Base-by-base conservation (phyloP, 1,284 basidiomycete species). In the Cutaneotrichosporon arboriforme region DNA sequence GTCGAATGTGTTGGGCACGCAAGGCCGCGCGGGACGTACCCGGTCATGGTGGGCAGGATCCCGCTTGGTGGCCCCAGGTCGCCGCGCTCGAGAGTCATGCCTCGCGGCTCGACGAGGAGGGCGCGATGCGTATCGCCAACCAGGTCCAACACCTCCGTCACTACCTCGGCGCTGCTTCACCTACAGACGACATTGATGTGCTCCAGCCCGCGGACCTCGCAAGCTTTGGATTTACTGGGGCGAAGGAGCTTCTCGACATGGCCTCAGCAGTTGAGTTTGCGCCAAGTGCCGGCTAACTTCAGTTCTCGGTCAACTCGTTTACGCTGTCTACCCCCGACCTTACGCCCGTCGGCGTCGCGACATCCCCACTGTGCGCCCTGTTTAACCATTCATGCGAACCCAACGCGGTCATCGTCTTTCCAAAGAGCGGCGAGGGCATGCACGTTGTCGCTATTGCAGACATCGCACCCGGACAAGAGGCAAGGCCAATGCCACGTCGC, bases 301-400 rank as follows among this genome's bases (percentile, higher is more conserved):
- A 94, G 88, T 90, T 94, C 68, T 80, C 82, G 8, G 86, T 87
- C 4, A 97, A 97, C 69, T 86, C 91, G 0, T 89, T 96, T 68
- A 86, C 90, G 0, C 77, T 94, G 12, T 84, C 88, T 0, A 82
- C 85, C 0, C 83, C 87, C 0, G 73, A 85, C 4, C 76, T 94
- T 9, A 80, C 82, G 1, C 85, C 89, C 0, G 78, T 97, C 40
- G 93, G 93, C 14, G 83, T 86, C 2, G 83, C 84, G 26, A 79
- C 93, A 22, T 87, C 88, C 0, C 90, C 91, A 0, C 63, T 82
- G 0, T 77, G 85, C 10, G 90, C 92, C 0, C 78, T 97, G 31
- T 80, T 88, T 61, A 97, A 97, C 65, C 93, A 97, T 68, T 88
- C 90, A 0, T 97, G 93, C 66, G 80, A 82, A 20, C 92, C 93